phyloP scores from a whole-genome alignment of 2,329 filamentous ascomycete species.

The Aspergillus luchuensis region DNA sequence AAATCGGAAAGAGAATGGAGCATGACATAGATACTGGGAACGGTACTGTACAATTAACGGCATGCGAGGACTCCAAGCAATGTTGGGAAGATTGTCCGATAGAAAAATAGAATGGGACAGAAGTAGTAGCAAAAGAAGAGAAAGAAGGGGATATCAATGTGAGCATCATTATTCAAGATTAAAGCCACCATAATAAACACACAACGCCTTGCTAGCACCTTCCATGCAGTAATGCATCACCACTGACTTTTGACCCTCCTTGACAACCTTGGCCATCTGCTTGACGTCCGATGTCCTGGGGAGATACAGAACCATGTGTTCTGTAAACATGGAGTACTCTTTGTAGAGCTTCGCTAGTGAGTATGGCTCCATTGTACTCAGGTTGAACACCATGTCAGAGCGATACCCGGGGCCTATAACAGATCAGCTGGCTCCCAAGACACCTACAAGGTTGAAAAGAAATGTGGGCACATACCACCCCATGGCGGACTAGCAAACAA shows the following conservation, averaged over 20 bases:
- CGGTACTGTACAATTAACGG: no score
- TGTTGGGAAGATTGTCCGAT: no score
- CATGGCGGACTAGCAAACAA: slow-evolving; percentile 74
- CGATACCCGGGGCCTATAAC: slow-evolving; percentile 63
- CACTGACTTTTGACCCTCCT: slow-evolving; percentile 60
- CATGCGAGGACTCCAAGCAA: no score
- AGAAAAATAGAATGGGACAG: no score
- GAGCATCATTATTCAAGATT: slow-evolving; percentile 32
- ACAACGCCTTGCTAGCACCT: slow-evolving; percentile 78
- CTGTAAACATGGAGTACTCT: slow-evolving; percentile 57
- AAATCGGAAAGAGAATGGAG: no score
- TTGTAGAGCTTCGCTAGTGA: slow-evolving; percentile 64
- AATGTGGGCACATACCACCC: slow-evolving; percentile 58
- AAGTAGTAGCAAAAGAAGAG: rapidly evolving
- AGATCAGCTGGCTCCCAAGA: not conserved
- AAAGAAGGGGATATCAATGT: no score
- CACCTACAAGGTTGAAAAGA: not conserved
- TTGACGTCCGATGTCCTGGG: slow-evolving; percentile 81
- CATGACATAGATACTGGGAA: no score
- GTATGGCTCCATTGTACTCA: slow-evolving; percentile 87
- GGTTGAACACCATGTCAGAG: slow-evolving; percentile 72
- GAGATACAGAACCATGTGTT: slow-evolving; percentile 72
- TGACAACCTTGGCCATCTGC: slow-evolving; percentile 66
- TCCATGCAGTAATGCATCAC: slow-evolving; percentile 90
- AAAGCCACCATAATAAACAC: slow-evolving; percentile 61